Evolutionary conservation across 352 stramenopile genomes (phyloP).

Genomic region (Phytopythium mirpurense): DNA sequence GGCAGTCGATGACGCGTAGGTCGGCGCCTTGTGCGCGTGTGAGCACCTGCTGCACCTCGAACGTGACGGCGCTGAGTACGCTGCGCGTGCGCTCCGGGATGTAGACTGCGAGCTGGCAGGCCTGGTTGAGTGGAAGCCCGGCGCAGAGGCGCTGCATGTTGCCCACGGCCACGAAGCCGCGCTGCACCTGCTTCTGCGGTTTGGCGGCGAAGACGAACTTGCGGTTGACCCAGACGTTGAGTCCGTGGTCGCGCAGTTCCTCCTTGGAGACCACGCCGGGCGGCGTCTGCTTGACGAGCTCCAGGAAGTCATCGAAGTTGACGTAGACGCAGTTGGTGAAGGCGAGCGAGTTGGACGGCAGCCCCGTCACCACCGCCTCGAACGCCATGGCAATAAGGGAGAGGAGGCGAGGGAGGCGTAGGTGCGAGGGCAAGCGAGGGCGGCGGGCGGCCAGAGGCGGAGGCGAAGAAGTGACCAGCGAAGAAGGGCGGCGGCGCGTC

Average conservation of each 20-base stretch:
- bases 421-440: no score
- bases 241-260: conserved; percentile 57
- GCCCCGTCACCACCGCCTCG: conserved; percentile 50
- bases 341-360: conserved; percentile 73
- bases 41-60: conserved; percentile 78
- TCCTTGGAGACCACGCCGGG: conserved; percentile 62
- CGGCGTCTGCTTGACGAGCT: conserved; percentile 57
- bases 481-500: not conserved
- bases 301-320: conserved; percentile 67
- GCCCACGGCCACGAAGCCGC: conserved; percentile 57
- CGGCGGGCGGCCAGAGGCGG: no score
- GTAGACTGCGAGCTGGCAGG: conserved; percentile 61
- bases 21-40: conserved; percentile 59
- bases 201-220: conserved; percentile 81
- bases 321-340: conserved; percentile 85
- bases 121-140: conserved; percentile 56
- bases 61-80: conserved; percentile 66
- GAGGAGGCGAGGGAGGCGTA: no score
- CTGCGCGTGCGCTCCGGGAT: conserved; percentile 31
- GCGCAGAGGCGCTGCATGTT: conserved; percentile 79
- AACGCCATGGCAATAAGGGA: conserved; percentile 52
- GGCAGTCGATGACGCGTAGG: conserved; percentile 68
- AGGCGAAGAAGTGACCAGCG: no score
- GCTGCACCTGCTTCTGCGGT: conserved; percentile 59
- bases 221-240: conserved; percentile 80